Evolutionary conservation across 768 basidiomycete genomes (phyloP).

Genomic region (Leccinum fibrillosum): DNA sequence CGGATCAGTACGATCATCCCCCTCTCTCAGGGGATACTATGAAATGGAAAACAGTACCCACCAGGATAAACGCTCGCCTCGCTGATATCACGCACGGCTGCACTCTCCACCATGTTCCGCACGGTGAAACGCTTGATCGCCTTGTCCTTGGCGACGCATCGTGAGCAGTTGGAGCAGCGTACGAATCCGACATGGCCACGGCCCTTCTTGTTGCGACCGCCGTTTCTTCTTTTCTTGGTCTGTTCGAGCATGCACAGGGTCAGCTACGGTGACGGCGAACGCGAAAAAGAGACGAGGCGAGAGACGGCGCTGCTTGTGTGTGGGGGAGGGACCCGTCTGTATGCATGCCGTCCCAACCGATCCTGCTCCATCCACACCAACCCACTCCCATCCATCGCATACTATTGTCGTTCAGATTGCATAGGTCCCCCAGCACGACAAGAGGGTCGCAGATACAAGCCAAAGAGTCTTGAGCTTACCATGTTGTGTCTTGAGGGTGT

Average conservation of each 20-base stretch:
- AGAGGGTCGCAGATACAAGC: neutral
- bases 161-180: constrained; percentile 99
- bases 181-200: constrained; percentile 94
- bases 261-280: neutral
- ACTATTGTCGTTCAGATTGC: neutral
- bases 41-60: constrained; percentile 37
- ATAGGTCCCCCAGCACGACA: constrained; percentile 1
- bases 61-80: constrained; percentile 93
- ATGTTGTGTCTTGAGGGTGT: constrained; percentile 28
- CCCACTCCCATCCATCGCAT: constrained; percentile 6
- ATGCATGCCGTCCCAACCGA: neutral
- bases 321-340: constrained; percentile 7
- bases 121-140: constrained; percentile 99
- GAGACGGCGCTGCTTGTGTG: neutral
- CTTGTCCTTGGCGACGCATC: constrained; percentile 98
- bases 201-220: constrained; percentile 98
- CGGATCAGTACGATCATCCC: neutral
- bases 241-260: constrained; percentile 29
- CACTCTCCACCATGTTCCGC: constrained; percentile 99
- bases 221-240: constrained; percentile 99
- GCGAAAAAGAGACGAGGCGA: neutral
- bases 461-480: constrained; percentile 24
- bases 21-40: neutral
- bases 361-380: constrained; percentile 9
- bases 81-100: constrained; percentile 94